A percentile compares a stretch with the other conserved stretches of the same genome.
Conservation (phyloP, 1,139 yeast species). For the Taphrina wiesneri region DNA sequence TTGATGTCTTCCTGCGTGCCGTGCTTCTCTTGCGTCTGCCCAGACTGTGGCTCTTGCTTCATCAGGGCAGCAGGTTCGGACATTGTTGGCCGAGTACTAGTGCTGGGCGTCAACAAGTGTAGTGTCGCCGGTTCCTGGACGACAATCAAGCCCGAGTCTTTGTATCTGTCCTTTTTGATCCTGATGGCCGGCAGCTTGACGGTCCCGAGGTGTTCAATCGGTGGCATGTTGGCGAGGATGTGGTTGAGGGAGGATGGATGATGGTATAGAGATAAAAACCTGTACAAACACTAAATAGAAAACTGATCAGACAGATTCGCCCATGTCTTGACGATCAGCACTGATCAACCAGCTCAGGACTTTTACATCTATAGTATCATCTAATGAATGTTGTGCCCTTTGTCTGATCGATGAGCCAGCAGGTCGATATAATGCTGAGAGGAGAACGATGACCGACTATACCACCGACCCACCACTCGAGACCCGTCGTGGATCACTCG, state of each 20-base stretch:
- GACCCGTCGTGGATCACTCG: slow-evolving; percentile 28
- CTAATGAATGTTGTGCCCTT: too few species aligned
- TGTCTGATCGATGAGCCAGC: too few species aligned
- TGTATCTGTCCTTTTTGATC: background rate
- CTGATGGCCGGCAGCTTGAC: background rate
- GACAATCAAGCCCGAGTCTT: background rate
- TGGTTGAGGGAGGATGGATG: too few species aligned
- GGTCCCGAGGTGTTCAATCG: background rate
- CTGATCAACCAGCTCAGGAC: too few species aligned
- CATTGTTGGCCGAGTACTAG: too few species aligned
- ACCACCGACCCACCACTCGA: slow-evolving; percentile 25
- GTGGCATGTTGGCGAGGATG: background rate
- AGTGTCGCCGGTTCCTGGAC: background rate
- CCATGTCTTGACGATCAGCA: too few species aligned
- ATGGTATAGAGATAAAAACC: too few species aligned
- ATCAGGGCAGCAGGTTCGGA: background rate
- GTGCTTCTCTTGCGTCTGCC: background rate
- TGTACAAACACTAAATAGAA: too few species aligned
- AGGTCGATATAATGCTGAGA: too few species aligned
- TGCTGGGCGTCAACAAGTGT: background rate
- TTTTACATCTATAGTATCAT: too few species aligned
- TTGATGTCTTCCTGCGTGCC: background rate
- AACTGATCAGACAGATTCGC: too few species aligned
- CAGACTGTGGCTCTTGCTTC: background rate
- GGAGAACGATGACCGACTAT: background rate